Conservation (phyloP, 768 basidiomycete species). For the Boletus pseudopeckii region DNA sequence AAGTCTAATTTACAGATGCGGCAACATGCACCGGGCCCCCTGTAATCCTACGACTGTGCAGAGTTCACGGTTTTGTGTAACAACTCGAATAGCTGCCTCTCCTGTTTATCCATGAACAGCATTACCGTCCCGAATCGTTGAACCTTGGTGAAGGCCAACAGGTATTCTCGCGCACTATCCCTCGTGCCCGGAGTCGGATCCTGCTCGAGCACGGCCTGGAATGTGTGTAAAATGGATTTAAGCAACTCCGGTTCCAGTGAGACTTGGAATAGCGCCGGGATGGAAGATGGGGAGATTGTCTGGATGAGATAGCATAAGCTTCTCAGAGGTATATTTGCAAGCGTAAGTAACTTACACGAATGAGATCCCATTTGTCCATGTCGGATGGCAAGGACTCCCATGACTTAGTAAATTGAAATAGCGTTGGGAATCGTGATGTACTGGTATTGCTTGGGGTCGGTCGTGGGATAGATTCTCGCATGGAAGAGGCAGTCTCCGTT, state of each 20-base stretch:
- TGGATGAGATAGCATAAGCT: constrained; percentile 23
- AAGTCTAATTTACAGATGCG: not conserved
- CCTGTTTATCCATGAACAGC: constrained; percentile 56
- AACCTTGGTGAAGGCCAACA: constrained; percentile 51
- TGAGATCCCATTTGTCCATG: constrained; percentile 52
- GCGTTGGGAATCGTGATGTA: constrained; percentile 25
- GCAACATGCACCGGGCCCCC: too few relatives aligned
- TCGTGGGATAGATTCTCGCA: constrained; percentile 1
- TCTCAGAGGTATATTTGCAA: not conserved
- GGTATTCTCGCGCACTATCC: constrained; percentile 41
- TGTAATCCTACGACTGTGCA: constrained; percentile 1
- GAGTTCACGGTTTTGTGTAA: constrained; percentile 39
- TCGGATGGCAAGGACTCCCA: constrained; percentile 49
- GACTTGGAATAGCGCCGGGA: constrained; percentile 64
- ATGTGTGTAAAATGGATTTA: constrained; percentile 51
- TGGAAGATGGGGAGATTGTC: constrained; percentile 50
- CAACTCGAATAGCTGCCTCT: constrained; percentile 47
- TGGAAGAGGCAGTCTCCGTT: constrained; percentile 3
- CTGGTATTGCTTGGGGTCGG: constrained; percentile 2
- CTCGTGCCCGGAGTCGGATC: constrained; percentile 9
- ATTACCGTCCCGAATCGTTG: constrained; percentile 62
- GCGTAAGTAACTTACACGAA: constrained; percentile 46
- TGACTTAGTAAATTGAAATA: constrained; percentile 60
- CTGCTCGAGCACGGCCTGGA: constrained; percentile 35
- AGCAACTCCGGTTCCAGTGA: constrained; percentile 69